phyloP scores from a whole-genome alignment of 2,329 filamentous ascomycete species.

The Colletotrichum sp. region DNA sequence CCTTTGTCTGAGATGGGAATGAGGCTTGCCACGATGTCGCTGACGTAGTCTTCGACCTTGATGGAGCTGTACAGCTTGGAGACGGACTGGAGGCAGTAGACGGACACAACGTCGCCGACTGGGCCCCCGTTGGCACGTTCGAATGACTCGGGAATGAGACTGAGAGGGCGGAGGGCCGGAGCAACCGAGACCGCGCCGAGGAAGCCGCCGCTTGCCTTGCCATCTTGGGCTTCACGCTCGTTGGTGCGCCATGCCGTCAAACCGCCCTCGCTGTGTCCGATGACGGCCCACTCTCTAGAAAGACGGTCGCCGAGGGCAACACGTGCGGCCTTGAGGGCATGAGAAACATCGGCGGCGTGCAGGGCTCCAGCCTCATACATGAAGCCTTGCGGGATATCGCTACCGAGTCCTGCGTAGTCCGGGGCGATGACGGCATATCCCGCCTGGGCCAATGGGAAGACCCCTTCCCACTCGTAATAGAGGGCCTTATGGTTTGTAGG shows the following conservation, averaged over 20 bases:
- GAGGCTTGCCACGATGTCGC: background rate
- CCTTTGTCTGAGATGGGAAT: conserved; percentile 2
- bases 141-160: conserved; percentile 15
- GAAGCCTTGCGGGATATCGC: conserved; percentile 25
- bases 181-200: conserved; percentile 19
- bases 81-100: conserved; percentile 23
- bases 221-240: conserved; percentile 24
- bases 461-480: conserved; percentile 26
- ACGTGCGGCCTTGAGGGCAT: conserved; percentile 21
- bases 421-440: conserved; percentile 16
- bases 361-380: conserved; percentile 23
- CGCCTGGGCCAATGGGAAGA: conserved; percentile 19
- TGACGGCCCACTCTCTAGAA: conserved; percentile 25
- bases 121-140: background rate
- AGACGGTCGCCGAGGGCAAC: conserved; percentile 13
- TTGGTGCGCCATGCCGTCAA: conserved; percentile 28
- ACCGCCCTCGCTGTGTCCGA: conserved; percentile 29
- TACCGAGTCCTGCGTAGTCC: conserved; percentile 16
- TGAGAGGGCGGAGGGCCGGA: conserved; percentile 12
- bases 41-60: conserved; percentile 19
- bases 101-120: conserved; percentile 6
- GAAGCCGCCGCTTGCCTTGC: conserved; percentile 11
- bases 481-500: conserved; percentile 26
- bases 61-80: conserved; percentile 17
- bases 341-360: conserved; percentile 24